Conservation (phyloP, 2,329 filamentous ascomycete genomes). For the Fusarium euwallaceae region DNA sequence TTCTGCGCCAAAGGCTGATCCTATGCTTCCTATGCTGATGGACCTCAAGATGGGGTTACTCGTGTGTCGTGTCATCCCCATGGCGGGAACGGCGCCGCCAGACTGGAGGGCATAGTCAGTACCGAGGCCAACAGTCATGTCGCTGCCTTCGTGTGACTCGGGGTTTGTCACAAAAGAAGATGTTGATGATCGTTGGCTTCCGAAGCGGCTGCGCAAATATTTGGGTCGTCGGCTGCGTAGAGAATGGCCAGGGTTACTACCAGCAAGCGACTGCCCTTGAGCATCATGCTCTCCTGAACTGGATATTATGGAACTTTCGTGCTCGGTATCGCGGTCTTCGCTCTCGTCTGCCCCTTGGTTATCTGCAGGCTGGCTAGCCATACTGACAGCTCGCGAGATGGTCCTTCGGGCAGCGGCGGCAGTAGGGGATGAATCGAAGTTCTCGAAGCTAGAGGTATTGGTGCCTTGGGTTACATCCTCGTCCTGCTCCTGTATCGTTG, state of each 20-base stretch:
- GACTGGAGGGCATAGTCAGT: conserved; percentile 87
- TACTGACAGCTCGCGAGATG: conserved; percentile 65
- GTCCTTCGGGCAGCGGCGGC: conserved; percentile 67
- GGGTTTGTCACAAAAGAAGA: conserved; percentile 70
- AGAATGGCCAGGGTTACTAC: conserved; percentile 61
- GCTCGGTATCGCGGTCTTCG: conserved; percentile 41
- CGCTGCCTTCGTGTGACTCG: conserved; percentile 74
- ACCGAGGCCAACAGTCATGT: conserved; percentile 75
- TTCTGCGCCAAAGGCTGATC: conserved; percentile 74
- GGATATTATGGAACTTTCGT: conserved; percentile 50
- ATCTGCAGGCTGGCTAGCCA: conserved; percentile 52
- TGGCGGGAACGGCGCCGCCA: conserved; percentile 77
- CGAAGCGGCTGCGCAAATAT: conserved; percentile 69
- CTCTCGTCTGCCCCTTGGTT: conserved; percentile 43
- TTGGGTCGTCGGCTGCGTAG: conserved; percentile 66
- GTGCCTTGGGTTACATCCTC: conserved; percentile 51
- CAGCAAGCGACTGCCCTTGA: conserved; percentile 54
- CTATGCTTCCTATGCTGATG: conserved; percentile 91
- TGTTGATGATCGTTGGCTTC: conserved; percentile 71
- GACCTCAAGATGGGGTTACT: conserved; percentile 76
- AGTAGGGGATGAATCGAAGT: conserved; percentile 68
- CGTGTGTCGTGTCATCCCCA: conserved; percentile 62
- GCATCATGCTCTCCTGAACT: conserved; percentile 47
- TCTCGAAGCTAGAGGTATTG: conserved; percentile 66
- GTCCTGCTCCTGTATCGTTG: conserved; percentile 31